phyloP scores from a whole-genome alignment of 2,329 filamentous ascomycete genomes.

The Zasmidium citrigriseum region DNA sequence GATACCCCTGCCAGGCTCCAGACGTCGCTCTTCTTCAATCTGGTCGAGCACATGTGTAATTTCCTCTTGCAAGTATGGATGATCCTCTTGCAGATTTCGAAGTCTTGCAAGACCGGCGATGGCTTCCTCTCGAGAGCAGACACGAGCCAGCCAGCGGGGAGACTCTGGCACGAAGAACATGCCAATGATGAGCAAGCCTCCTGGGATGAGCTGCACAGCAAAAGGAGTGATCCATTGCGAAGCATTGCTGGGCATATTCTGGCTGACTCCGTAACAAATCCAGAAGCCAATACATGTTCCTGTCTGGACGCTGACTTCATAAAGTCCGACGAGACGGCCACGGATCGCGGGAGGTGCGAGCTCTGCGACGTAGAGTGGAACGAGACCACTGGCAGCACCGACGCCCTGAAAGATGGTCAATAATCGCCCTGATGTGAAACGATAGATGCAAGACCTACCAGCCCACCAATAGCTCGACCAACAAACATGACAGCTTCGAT shows the following conservation, averaged over 20 bases:
- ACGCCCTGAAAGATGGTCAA: conserved; percentile 36
- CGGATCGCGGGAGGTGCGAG: conserved; percentile 38
- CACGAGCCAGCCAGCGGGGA: conserved; percentile 53
- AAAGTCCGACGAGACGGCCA: conserved; percentile 34
- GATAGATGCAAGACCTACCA: conserved; percentile 20
- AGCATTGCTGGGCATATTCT: conserved; percentile 43
- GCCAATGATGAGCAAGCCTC: conserved; percentile 50
- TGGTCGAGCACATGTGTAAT: conserved; percentile 42
- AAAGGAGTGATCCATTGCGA: conserved; percentile 57
- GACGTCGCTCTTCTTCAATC: conserved; percentile 36
- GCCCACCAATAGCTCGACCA: conserved; percentile 47
- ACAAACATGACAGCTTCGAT: conserved; percentile 40
- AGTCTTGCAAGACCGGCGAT: conserved; percentile 38
- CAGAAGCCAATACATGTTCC: conserved; percentile 55
- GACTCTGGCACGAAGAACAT: conserved; percentile 55
- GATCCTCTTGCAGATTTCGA: conserved; percentile 45
- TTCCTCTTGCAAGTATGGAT: conserved; percentile 46
- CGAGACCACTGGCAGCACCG: conserved; percentile 44
- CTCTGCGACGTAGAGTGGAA: conserved; percentile 47
- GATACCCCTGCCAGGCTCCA: conserved; percentile 41
- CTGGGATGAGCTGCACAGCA: conserved; percentile 55
- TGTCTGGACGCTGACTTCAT: conserved; percentile 44
- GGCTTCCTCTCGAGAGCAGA: conserved; percentile 39
- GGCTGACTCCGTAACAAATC: conserved; percentile 54
- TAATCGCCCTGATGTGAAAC: no score